Base-by-base conservation (phyloP, 345 rosid species). In the Garcia nutans region DNA sequence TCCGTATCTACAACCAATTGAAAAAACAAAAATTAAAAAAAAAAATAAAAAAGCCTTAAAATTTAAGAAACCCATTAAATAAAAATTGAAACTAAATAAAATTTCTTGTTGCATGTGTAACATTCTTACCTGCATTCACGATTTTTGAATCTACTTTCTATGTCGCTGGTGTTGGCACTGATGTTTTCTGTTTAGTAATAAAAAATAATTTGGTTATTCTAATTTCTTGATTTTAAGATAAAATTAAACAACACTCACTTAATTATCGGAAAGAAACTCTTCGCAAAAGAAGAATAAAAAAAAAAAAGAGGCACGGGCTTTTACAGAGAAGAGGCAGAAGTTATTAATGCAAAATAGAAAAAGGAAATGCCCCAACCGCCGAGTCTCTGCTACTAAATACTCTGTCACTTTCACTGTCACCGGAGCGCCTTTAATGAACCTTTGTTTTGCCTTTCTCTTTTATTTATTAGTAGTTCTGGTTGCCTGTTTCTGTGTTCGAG, bases 101-200 rank as follows among this genome's bases (percentile, higher is more conserved):
- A 28, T 42, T 45, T 65, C 50, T 80, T 57, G 60, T 70, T 37
- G 61, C 17, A 73, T 44, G 60, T 74, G 76, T 15, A 54, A 74
- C 74, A 78, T 79, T 80, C 75, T 82, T 69, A 82, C 86, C 86
- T 81, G 81, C 82, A 81, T 80, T 86, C 83, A 84, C 80, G 83
- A 84, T 80, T 79, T 81, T 70, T 54, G 73, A 74, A 80, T 84
- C 85, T 66, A 57, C 28, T n/a, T 37, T 71, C 79, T 71, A 76
- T 73, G 79, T 33, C 65, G 69, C 15, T 76, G 74, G 79, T 76
- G 52, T 22, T 45, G 33, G 26, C 5, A 31, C 71, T 52, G 60
- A 44, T 50, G 59, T 26, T 65, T 44, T 20, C 70, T 66, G 23
- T 28, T 65, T 59, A 44, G 31, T 24, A 1, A 68, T 52, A 17